These are phyloP conservation scores for Senna siamea DNA, from an alignment of 306 rosid species.

Conservation along the genomic window DNA sequence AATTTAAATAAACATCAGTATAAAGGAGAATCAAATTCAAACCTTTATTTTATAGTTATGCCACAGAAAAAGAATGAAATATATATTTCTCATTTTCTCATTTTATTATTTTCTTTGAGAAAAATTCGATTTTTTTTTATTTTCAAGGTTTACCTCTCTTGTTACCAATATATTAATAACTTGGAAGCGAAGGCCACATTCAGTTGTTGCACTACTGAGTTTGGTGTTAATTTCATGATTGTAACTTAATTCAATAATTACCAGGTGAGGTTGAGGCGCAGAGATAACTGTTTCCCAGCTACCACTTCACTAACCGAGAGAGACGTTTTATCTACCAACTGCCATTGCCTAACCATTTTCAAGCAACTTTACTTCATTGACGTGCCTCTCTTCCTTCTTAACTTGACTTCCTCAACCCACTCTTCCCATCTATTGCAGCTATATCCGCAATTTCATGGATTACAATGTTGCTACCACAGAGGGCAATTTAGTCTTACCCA, in stretches of 20 bases:
- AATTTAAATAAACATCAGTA: too few species aligned
- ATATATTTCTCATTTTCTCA: too few species aligned
- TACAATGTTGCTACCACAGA: constrained; percentile 42
- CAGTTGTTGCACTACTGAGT: constrained; percentile 6
- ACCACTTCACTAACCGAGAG: constrained; percentile 56
- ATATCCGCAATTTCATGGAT: constrained; percentile 39
- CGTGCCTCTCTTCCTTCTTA: constrained; percentile 27
- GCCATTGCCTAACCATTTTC: constrained; percentile 23
- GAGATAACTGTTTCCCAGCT: constrained; percentile 57
- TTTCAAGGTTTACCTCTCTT: too few species aligned
- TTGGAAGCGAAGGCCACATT: constrained; percentile 39
- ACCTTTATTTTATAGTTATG: too few species aligned
- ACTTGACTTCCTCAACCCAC: too few species aligned
- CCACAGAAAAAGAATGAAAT: too few species aligned
- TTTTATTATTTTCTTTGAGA: too few species aligned
- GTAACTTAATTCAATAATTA: constrained; percentile 21
- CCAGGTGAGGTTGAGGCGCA: constrained; percentile 20
- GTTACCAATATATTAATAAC: neutral
- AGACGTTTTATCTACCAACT: constrained; percentile 52
- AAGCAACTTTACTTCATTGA: neutral
- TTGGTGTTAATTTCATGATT: constrained; percentile 40
- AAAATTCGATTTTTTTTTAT: too few species aligned
- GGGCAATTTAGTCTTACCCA: neutral
- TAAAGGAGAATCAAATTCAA: too few species aligned
- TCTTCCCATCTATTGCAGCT: too few species aligned